Conservation (phyloP, 768 basidiomycete species). For the Ramaria sp. region DNA sequence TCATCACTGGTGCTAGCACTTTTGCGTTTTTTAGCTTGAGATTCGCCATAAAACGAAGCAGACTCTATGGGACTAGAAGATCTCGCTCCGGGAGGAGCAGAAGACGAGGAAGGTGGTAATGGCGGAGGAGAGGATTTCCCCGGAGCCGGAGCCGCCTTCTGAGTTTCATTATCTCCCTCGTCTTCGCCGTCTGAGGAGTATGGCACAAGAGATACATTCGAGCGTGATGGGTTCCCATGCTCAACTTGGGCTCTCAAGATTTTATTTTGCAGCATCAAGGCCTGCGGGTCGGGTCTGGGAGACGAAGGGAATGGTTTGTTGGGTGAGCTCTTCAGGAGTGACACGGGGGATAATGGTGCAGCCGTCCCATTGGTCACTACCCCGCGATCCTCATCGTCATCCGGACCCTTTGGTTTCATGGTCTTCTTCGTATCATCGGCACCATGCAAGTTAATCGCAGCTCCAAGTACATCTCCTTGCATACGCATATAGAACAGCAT, state of each 20-base stretch:
- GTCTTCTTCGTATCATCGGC: neutral
- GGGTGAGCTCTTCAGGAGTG: neutral
- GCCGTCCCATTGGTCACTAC: neutral
- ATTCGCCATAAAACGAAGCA: conserved; percentile 4
- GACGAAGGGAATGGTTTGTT: neutral
- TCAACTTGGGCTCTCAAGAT: neutral
- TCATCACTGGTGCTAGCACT: neutral
- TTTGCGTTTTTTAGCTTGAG: conserved; percentile 2
- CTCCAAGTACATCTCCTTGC: conserved; percentile 63
- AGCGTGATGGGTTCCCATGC: neutral
- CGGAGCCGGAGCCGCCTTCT: neutral
- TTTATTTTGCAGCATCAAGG: neutral
- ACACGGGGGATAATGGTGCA: neutral
- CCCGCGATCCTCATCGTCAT: neutral
- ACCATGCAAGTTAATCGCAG: conserved; percentile 34
- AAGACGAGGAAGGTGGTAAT: neutral
- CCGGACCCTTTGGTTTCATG: neutral
- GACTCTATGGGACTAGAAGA: conserved; percentile 5
- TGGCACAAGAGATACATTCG: neutral
- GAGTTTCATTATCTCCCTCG: neutral
- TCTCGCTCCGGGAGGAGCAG: neutral
- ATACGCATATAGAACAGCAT: conserved; percentile 85
- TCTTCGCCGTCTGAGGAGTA: neutral
- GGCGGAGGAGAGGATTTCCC: neutral
- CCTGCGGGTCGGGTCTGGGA: neutral